phyloP scores from a whole-genome alignment of 2,329 filamentous ascomycete species.

The Cephalotrichum gorgonifer region DNA sequence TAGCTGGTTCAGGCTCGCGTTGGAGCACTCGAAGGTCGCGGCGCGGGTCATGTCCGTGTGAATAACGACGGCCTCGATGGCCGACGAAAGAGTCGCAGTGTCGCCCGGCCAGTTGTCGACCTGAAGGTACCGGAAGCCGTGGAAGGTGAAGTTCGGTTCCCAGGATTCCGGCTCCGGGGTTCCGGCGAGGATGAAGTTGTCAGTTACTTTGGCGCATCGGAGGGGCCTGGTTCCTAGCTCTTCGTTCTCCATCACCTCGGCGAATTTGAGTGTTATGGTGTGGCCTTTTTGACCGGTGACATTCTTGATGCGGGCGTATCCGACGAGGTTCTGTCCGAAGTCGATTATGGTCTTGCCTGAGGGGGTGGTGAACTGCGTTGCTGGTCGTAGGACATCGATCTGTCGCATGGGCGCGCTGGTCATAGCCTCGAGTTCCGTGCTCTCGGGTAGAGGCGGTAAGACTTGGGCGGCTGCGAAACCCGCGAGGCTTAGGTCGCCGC shows the following conservation, averaged over 20 bases:
- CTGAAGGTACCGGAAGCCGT: conserved; percentile 41
- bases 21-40: conserved; percentile 40
- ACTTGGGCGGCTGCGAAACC: conserved; percentile 7
- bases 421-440: not conserved
- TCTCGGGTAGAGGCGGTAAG: conserved; percentile 25
- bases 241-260: conserved; percentile 42
- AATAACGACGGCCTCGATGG: conserved; percentile 22
- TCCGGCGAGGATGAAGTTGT: conserved; percentile 23
- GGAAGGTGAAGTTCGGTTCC: conserved; percentile 40
- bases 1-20: conserved; percentile 39
- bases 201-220: conserved; percentile 27
- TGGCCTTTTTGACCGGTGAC: conserved; percentile 24
- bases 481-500: conserved; percentile 8
- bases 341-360: conserved; percentile 39
- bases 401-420: not conserved
- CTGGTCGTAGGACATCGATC: not conserved
- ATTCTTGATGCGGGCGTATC: conserved; percentile 28
- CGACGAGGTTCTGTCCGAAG: conserved; percentile 50
- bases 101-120: conserved; percentile 29
- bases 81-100: conserved; percentile 10
- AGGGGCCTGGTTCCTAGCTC: conserved; percentile 30
- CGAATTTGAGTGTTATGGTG: conserved; percentile 35
- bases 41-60: conserved; percentile 41
- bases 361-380: conserved; percentile 16
- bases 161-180: conserved; percentile 16